Percentiles rank a stretch among this genome's conserved stretches.
Conservation (phyloP, 1,284 basidiomycete species). For the Apiotrichum porosum region DNA sequence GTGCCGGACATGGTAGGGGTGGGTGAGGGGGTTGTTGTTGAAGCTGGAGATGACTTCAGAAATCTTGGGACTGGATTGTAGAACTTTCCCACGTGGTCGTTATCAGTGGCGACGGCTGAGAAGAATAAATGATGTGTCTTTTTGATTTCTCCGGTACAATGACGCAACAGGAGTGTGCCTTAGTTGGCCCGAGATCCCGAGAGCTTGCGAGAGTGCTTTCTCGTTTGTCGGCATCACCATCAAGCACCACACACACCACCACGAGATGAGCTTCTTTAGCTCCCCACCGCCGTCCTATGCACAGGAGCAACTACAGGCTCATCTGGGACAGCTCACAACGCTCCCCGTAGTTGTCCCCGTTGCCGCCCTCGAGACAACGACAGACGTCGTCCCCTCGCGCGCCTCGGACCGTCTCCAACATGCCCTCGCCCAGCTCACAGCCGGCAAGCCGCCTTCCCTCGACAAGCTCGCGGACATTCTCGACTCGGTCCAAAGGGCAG, state of each 20-base stretch:
- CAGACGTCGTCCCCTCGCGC: too few relatives aligned
- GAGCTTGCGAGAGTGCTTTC: not conserved
- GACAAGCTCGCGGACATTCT: slow-evolving; percentile 31
- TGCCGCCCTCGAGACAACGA: not conserved
- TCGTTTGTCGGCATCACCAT: not conserved
- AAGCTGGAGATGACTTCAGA: not conserved
- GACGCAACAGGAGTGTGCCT: too few relatives aligned
- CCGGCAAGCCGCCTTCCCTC: slow-evolving; percentile 22
- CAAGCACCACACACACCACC: not conserved
- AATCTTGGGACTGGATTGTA: slow-evolving; percentile 7
- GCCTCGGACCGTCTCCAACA: slow-evolving; percentile 18
- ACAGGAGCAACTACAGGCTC: slow-evolving; percentile 37
- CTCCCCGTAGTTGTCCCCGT: too few relatives aligned
- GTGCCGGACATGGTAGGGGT: slow-evolving; percentile 42
- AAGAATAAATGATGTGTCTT: slow-evolving; percentile 4
- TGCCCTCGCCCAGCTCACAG: slow-evolving; percentile 35
- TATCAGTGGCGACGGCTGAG: not conserved
- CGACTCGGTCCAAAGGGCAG: slow-evolving; percentile 5
- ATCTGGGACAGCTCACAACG: slow-evolving; percentile 41
- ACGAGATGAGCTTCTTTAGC: slow-evolving; percentile 25
- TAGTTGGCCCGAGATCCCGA: too few relatives aligned
- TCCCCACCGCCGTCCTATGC: slow-evolving; percentile 38
- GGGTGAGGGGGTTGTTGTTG: not conserved
- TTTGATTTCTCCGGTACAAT: too few relatives aligned
- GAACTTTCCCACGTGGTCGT: not conserved